A percentile compares a stretch with the other conserved stretches of the same genome.
Conservation (phyloP, 176 grass and related monocot species). For the Avena insularis region DNA sequence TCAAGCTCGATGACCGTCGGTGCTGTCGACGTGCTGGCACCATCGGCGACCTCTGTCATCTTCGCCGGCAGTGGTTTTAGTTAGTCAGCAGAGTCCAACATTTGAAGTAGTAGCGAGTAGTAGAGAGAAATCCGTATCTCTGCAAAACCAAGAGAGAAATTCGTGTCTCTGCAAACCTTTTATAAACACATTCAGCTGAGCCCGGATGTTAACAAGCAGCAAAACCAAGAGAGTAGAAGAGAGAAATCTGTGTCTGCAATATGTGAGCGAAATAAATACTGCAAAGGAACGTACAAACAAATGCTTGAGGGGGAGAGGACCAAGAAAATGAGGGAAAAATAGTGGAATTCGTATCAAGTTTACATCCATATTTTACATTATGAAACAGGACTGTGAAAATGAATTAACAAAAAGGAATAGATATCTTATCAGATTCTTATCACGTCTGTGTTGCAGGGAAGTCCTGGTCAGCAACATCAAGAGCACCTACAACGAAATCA, state of each 20-base stretch:
- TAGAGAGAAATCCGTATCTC: neutral
- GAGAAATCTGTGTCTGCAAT: neutral
- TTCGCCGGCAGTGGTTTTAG: too few species aligned
- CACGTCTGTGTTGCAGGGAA: slow-evolving; percentile 43
- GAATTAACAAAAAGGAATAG: neutral
- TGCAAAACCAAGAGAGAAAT: neutral
- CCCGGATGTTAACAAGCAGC: neutral
- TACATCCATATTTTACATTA: neutral
- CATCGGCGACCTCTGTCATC: too few species aligned
- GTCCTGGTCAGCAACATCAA: slow-evolving; percentile 65
- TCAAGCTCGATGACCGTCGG: too few species aligned
- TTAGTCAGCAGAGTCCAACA: too few species aligned
- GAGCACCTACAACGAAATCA: slow-evolving; percentile 58
- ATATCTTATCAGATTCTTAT: slow-evolving; percentile 15
- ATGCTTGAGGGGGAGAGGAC: neutral
- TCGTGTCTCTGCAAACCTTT: neutral
- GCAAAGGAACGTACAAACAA: neutral
- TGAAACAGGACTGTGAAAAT: neutral
- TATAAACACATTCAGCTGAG: neutral
- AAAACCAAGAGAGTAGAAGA: neutral
- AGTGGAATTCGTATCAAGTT: neutral
- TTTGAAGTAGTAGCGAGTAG: too few species aligned
- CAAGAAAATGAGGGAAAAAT: neutral
- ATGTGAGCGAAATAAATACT: neutral
- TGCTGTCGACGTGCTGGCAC: too few species aligned